Evolutionary conservation across 306 rosid genomes (phyloP), one percentile per base, ranked within the genome.

Genomic region (Erythrophleum fordii): DNA sequence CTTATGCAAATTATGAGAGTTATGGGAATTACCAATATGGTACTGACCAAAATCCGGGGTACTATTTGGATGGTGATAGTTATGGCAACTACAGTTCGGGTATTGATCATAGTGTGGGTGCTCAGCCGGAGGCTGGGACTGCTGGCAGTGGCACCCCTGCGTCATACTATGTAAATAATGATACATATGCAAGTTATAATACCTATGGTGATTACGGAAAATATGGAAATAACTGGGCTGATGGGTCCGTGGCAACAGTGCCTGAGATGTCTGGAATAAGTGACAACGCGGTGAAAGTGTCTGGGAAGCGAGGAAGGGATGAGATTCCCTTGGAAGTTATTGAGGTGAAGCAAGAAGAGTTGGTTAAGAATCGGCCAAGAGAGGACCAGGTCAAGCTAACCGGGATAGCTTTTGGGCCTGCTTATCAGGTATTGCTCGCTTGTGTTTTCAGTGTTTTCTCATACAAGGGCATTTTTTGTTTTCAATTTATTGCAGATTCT

Each of bases 321-420:
- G 94, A 95, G 62, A 67, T 95, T 79, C 99, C 96, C 0, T 42
- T 84, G 18, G 96, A 93, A 69, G 85, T 93, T 76, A 73, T 96
- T 37, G 98, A 96, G 86, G 97, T 96, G 86, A 93, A 89, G 90
- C 98, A 93, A 77, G 98, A 93, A 11, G 99, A 93, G 84, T 85
- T 96, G 87, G 89, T 96, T 29, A 96, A 96, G 90, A 90, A 96
- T 39, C 86, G 98, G 69, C 98, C 98, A 20, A 90, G 98, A 87
- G 92, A 93, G 85, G 97, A 96, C 78, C 97, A 95, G 78, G 89
- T 28, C 52, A 96, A 93, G 90, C 71, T 78, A 20, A 93, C 99
- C 0, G 99, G 97, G 56, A 84, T 93, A 37, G 98, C 99, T 77
- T 93, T 90, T 80, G 98, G 99, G 35, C 99, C 99, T 74, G 42